A percentile compares a stretch with the other conserved stretches of the same genome.
These are phyloP conservation scores for Aureobasidium musti DNA, from an alignment of 2,329 filamentous ascomycete species.

Conservation along the genomic window DNA sequence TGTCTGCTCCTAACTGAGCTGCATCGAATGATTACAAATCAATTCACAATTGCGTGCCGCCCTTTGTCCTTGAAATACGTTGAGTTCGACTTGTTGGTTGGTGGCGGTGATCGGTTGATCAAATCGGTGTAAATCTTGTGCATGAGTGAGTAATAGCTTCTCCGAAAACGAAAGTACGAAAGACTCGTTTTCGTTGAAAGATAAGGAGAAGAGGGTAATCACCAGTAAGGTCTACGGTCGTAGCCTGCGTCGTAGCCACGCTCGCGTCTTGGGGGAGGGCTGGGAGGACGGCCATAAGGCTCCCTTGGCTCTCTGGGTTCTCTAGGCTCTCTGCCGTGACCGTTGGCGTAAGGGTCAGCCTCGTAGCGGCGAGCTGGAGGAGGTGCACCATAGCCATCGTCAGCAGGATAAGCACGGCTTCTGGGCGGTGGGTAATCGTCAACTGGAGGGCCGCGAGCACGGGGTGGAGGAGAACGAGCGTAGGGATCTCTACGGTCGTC, in stretches of 20 bases:
- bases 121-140: slow-evolving; percentile 18
- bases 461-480: slow-evolving; percentile 59
- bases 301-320: slow-evolving; percentile 56
- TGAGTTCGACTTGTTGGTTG: neutral
- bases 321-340: slow-evolving; percentile 56
- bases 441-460: slow-evolving; percentile 69
- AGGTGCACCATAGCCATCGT: slow-evolving; percentile 67
- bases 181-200: neutral
- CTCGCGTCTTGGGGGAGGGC: slow-evolving; percentile 50
- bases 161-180: neutral
- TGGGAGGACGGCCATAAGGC: slow-evolving; percentile 46
- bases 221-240: slow-evolving; percentile 57
- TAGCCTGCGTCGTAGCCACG: slow-evolving; percentile 45
- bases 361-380: slow-evolving; percentile 57
- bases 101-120: slow-evolving; percentile 9
- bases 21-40: neutral
- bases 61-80: neutral
- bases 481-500: slow-evolving; percentile 79
- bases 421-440: slow-evolving; percentile 72
- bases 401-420: slow-evolving; percentile 62
- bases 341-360: slow-evolving; percentile 62
- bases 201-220: slow-evolving; percentile 32
- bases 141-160: slow-evolving; percentile 18
- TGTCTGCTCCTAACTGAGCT: neutral
- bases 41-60: neutral